Evolutionary conservation across 2,329 filamentous ascomycete species (phyloP).

Genomic region (Botryotinia convoluta): DNA sequence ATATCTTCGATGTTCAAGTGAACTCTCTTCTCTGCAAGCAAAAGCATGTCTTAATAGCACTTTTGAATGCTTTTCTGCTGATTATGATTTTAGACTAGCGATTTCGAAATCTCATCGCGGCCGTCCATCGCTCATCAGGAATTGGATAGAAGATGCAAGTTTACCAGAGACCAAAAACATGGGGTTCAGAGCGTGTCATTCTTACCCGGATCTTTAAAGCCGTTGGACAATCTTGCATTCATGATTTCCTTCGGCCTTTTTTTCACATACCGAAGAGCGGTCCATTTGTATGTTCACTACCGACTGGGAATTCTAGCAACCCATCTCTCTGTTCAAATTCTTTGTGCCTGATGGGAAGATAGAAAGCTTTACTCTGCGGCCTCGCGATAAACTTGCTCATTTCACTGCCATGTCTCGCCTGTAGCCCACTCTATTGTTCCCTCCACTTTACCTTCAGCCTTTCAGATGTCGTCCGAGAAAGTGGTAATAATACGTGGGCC

Average conservation of each 20-base stretch:
- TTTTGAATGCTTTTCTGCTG: not conserved
- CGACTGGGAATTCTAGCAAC: not conserved
- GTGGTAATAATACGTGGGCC: not conserved
- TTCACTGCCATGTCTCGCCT: not conserved
- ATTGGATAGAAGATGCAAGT: not conserved
- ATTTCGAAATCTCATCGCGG: not conserved
- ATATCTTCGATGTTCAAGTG: not conserved
- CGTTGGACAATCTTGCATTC: not conserved
- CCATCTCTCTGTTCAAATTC: not conserved
- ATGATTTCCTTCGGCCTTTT: not conserved
- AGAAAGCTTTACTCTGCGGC: not conserved
- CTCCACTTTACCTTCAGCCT: not conserved
- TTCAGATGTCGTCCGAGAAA: not conserved
- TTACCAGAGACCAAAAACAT: not conserved
- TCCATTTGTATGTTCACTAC: not conserved
- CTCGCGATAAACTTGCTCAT: not conserved
- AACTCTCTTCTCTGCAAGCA: not conserved
- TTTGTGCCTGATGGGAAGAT: not conserved
- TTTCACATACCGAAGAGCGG: not conserved
- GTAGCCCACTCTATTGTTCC: not conserved
- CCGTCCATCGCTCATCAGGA: not conserved
- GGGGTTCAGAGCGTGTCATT: no score
- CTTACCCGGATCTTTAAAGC: not conserved
- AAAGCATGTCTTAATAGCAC: not conserved
- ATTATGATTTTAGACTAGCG: not conserved